Evolutionary conservation across 2,329 filamentous ascomycete genomes (phyloP).

Genomic region (Ceratocystiopsis minuta): DNA sequence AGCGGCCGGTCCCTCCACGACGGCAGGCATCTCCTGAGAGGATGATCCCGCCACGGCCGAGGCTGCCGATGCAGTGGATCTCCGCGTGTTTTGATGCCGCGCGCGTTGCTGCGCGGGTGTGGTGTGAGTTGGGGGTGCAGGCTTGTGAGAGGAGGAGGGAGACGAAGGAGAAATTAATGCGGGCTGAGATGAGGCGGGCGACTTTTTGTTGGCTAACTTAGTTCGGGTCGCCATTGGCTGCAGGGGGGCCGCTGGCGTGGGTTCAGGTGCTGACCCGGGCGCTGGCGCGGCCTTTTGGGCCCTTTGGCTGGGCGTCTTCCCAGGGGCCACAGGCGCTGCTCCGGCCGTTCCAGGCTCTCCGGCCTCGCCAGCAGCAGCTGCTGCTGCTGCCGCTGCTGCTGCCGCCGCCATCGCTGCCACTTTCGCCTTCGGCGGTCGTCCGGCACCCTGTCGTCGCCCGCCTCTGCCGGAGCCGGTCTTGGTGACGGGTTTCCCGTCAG

Average conservation of each 20-base stretch:
- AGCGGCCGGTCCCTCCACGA: slow-evolving; percentile 4
- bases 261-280: slow-evolving; percentile 3
- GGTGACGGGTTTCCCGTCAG: too few species aligned
- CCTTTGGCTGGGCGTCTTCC: not conserved
- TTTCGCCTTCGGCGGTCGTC: slow-evolving; percentile 5
- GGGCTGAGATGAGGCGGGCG: slow-evolving; percentile 3
- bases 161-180: slow-evolving; percentile 9
- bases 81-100: slow-evolving; percentile 1
- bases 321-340: not conserved
- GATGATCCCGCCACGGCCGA: slow-evolving; percentile 2
- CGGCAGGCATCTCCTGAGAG: slow-evolving; percentile 6
- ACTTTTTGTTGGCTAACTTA: slow-evolving; percentile 13
- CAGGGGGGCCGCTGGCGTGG: slow-evolving; percentile 6
- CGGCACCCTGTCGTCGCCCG: slow-evolving; percentile 7
- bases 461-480: slow-evolving; percentile 7
- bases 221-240: slow-evolving; percentile 15
- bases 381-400: too few species aligned
- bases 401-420: too few species aligned
- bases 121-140: not conserved
- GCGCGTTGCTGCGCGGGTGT: not conserved
- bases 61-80: slow-evolving; percentile 4
- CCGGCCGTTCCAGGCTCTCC: not conserved
- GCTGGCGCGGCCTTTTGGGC: not conserved
- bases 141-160: not conserved
- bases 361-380: not conserved